Base-by-base conservation (phyloP, 1,284 basidiomycete species). In the Singerocomus rubriflavus region DNA sequence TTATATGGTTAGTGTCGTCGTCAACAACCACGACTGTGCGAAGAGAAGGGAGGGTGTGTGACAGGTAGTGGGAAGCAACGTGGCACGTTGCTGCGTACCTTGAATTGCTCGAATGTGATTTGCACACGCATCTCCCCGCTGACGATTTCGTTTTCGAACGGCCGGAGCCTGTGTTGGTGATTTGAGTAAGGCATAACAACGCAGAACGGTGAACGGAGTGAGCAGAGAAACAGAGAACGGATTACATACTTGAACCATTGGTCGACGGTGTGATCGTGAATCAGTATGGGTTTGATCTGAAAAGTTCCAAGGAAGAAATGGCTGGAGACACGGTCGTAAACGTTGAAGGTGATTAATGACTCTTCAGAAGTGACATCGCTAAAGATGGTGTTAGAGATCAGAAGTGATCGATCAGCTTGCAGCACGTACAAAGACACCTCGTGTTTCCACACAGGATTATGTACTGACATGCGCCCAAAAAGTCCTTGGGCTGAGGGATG, bases 361-460 rank as follows among this genome's bases (percentile, higher is more conserved):
- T 85, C 78, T 58, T 90, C 86, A 30, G 90, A 91, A n/a, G 93
- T 97, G 43, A 99, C 91, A 72, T 99, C 97, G 76, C 93, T 97
- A 60, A 26, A 47, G 44, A 56, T 53, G 52, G 51, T 43, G 48
- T 57, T 48, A 58, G 54, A 50, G 33, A 59, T 56, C 39, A 27
- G 42, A 54, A 55, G 54, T 39, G 35, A 52, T 56, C 46, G 46
- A 47, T 47, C 14, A 35, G 25, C 30, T 47, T 27, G 48, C 32
- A 44, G 14, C 33, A 81, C 93, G 74, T 71, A 95, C 93, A 98
- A 98, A 35, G 91, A 88, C 42, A 98, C 96, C 71, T 98, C 89
- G 71, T 98, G 94, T 74, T 99, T 98, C 97, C 97, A 99, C 14
- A 96, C 87, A 11, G 97, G 96, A 73, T 95, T 98, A 66, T 91